phyloP scores from a whole-genome alignment of 305 asterid genomes.

The Coffea humblotiana region DNA sequence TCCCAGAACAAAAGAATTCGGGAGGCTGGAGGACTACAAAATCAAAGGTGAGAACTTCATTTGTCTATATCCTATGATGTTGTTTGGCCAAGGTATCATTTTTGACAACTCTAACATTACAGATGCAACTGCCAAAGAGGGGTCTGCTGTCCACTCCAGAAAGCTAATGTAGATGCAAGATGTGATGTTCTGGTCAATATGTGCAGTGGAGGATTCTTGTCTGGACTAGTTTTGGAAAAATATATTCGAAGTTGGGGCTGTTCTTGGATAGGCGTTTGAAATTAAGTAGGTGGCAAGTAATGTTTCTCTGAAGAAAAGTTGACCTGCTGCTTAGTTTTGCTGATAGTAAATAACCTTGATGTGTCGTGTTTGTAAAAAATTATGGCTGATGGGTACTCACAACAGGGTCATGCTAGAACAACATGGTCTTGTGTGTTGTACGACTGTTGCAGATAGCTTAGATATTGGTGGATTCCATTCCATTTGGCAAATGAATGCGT shows the following conservation, averaged over 20 bases:
- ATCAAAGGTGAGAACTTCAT: constrained; percentile 55
- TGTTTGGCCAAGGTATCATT: constrained; percentile 2
- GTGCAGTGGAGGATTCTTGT: background rate
- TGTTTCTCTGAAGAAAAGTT: constrained; percentile 2
- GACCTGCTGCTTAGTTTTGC: background rate
- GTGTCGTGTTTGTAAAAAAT: background rate
- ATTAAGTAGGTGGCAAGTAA: background rate
- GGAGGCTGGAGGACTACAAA: constrained; percentile 79
- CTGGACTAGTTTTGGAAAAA: background rate
- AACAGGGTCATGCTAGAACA: background rate
- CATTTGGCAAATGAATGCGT: background rate
- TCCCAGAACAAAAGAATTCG: constrained; percentile 50
- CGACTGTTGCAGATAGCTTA: background rate
- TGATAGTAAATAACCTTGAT: background rate
- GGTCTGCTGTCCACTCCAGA: constrained; percentile 25
- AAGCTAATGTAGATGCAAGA: constrained; percentile 13
- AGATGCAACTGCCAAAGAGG: constrained; percentile 80
- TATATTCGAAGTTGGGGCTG: background rate
- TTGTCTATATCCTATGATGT: background rate
- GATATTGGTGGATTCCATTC: background rate
- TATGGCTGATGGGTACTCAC: background rate
- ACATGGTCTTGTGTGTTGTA: background rate
- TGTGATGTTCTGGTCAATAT: background rate
- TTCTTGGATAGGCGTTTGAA: background rate
- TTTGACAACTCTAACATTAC: constrained; percentile 30